Percentiles rank a stretch among this genome's conserved stretches.
These are phyloP conservation scores for Trametes cubensis DNA, from an alignment of 768 basidiomycete species.

Conservation along the genomic window DNA sequence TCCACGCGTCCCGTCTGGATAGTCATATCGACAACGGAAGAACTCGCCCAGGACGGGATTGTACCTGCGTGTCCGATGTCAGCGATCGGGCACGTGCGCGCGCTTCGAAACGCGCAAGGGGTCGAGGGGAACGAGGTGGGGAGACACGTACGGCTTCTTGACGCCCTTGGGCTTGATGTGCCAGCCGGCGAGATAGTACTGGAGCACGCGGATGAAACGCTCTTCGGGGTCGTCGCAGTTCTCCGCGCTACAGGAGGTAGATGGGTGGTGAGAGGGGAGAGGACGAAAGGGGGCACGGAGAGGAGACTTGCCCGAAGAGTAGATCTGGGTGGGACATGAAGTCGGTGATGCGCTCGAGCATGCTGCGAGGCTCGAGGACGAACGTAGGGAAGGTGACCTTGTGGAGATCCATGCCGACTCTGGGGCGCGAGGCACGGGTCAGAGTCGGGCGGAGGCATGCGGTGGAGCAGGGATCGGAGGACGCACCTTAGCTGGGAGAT, in stretches of 20 bases:
- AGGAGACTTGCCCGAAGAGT: constrained; percentile 78
- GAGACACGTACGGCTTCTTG: constrained; percentile 91
- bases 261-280: neutral
- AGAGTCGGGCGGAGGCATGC: constrained; percentile 2
- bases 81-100: constrained; percentile 7
- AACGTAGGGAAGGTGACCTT: constrained; percentile 94
- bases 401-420: constrained; percentile 96
- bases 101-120: constrained; percentile 11
- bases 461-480: neutral
- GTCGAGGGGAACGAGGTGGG: constrained; percentile 4
- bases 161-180: constrained; percentile 99
- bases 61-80: constrained; percentile 55
- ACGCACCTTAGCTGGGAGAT: constrained; percentile 86
- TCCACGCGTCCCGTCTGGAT: constrained; percentile 87
- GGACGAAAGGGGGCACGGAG: constrained; percentile 15
- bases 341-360: constrained; percentile 98
- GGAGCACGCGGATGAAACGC: constrained; percentile 86
- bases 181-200: constrained; percentile 98
- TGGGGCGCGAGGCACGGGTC: constrained; percentile 31
- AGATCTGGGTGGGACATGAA: constrained; percentile 99
- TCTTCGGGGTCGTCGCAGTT: constrained; percentile 82
- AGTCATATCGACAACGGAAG: constrained; percentile 95
- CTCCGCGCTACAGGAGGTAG: constrained; percentile 61
- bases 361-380: constrained; percentile 94
- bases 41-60: constrained; percentile 98